Evolutionary conservation across 352 stramenopile species (phyloP), one percentile per base, ranked within the genome.

Genomic region (Achlya hypogyna): DNA sequence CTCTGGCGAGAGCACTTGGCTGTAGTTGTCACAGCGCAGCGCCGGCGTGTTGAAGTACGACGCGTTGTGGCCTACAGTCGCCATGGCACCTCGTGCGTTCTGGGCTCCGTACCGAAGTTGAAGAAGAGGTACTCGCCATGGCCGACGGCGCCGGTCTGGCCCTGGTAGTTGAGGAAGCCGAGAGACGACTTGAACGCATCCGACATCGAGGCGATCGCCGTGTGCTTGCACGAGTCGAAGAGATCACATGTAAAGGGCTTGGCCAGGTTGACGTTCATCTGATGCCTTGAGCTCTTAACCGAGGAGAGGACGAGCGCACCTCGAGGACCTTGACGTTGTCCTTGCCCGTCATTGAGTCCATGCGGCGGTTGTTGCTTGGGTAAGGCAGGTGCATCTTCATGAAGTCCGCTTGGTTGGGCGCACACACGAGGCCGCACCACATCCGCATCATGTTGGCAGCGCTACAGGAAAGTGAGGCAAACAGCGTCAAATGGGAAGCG

Each of bases 91-190:
- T 75, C 63, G 58, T 89, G 88, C 16, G 77, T 74, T 34, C 69
- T 69, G 73, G 71, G 4, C 59, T 74, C 18, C 51, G 62, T 71
- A 65, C 81, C 78, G 51, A 96, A 96, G 5, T 77, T 69, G 52
- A 95, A 69, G 23, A 82, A 81, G 69, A 96, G 84, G 69, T 82
- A 96, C 69, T 96, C 79, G n/a, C 87, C 87, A 68, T 96, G 87
- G 34, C 86, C 84, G 31, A 96, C 77, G 5, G 86, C 87, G 5
- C 86, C 87, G 3, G 86, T 91, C 72, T 96, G 87, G 72, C 88
- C 82, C 70, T 96, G 87, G 69, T 92, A 96, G 66, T 93, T 94
- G 27, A 96, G 74, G 54, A 96, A 91, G 5, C 87, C 87, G 14
- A 95, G 70, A 16, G 82, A 91, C 29, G 83, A 91, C 73, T 91